Evolutionary conservation across 805 yeast genomes (phyloP).

Genomic region (Candida sanyiensis): DNA sequence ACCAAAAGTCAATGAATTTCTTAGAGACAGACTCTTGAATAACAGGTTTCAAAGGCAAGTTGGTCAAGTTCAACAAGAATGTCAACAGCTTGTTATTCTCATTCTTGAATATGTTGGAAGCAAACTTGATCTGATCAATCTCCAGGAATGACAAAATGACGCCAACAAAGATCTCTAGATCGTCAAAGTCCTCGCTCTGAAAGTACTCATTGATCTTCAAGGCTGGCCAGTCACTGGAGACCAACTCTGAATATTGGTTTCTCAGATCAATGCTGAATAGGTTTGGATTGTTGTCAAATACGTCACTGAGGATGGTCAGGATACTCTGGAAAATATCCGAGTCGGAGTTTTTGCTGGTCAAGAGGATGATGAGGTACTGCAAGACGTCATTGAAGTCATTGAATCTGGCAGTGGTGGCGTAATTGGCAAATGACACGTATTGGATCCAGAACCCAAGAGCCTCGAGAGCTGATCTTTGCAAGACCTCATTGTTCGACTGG

Average conservation of each 20-base stretch:
- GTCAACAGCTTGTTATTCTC: conserved; percentile 37
- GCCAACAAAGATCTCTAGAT: conserved; percentile 38
- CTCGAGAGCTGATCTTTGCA: conserved; percentile 25
- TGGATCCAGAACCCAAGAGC: conserved; percentile 32
- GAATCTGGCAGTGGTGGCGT: conserved; percentile 19
- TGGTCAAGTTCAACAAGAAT: conserved; percentile 47
- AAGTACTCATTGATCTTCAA: conserved; percentile 32
- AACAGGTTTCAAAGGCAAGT: conserved; percentile 51
- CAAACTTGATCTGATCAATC: conserved; percentile 38
- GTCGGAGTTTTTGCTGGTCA: conserved; percentile 10
- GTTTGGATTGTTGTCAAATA: conserved; percentile 27
- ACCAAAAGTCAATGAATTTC: conserved; percentile 63
- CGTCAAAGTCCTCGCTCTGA: conserved; percentile 31
- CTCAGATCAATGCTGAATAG: conserved; percentile 19
- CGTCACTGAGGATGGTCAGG: conserved; percentile 17
- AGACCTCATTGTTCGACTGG: conserved; percentile 10
- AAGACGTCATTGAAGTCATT: conserved; percentile 19
- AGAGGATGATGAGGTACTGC: conserved; percentile 12
- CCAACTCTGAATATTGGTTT: conserved; percentile 19
- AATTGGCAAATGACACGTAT: conserved; percentile 34
- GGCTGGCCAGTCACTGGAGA: conserved; percentile 44
- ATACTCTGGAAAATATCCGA: conserved; percentile 10
- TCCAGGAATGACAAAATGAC: conserved; percentile 43
- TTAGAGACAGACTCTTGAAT: conserved; percentile 52
- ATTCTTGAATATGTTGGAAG: conserved; percentile 34